These are phyloP conservation scores for Aspergillus quadricinctus DNA, from an alignment of 2,329 filamentous ascomycete genomes.

Conservation along the genomic window DNA sequence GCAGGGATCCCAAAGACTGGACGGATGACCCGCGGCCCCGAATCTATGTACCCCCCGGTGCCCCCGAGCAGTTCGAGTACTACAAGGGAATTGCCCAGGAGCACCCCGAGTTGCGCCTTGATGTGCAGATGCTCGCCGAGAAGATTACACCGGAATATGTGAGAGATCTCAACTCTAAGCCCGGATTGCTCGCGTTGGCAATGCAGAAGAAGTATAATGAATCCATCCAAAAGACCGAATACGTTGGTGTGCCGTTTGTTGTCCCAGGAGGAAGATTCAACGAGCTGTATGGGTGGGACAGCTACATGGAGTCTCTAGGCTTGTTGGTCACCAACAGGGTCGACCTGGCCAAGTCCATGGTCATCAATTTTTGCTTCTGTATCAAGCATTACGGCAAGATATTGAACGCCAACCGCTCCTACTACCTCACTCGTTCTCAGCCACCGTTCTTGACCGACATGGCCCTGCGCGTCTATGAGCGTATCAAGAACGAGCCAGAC, in stretches of 20 bases:
- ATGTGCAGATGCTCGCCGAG: constrained; percentile 70
- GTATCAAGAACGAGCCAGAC: constrained; percentile 80
- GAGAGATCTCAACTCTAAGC: constrained; percentile 76
- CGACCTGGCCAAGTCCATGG: constrained; percentile 89
- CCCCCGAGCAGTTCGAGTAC: constrained; percentile 83
- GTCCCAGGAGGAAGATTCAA: constrained; percentile 97
- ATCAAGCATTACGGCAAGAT: constrained; percentile 99
- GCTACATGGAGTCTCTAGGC: constrained; percentile 95
- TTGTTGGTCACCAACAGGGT: constrained; percentile 80
- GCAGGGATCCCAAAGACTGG: constrained; percentile 91
- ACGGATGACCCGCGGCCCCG: constrained; percentile 82
- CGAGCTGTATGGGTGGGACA: constrained; percentile 98
- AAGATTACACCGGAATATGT: constrained; percentile 78
- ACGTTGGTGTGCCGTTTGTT: constrained; percentile 86
- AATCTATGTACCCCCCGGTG: constrained; percentile 83
- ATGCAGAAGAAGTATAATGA: constrained; percentile 73
- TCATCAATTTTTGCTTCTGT: constrained; percentile 94
- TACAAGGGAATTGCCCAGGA: constrained; percentile 76
- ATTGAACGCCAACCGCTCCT: constrained; percentile 91
- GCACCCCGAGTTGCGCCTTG: constrained; percentile 76
- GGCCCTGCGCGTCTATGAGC: constrained; percentile 88
- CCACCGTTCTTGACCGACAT: constrained; percentile 97
- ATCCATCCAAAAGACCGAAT: constrained; percentile 63
- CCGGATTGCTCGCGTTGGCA: constrained; percentile 81
- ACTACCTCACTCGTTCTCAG: constrained; percentile 91